A percentile compares a stretch with the other conserved stretches of the same genome.
Evolutionary conservation across 345 rosid species (phyloP).

Genomic region (Hibiscus mutabilis): DNA sequence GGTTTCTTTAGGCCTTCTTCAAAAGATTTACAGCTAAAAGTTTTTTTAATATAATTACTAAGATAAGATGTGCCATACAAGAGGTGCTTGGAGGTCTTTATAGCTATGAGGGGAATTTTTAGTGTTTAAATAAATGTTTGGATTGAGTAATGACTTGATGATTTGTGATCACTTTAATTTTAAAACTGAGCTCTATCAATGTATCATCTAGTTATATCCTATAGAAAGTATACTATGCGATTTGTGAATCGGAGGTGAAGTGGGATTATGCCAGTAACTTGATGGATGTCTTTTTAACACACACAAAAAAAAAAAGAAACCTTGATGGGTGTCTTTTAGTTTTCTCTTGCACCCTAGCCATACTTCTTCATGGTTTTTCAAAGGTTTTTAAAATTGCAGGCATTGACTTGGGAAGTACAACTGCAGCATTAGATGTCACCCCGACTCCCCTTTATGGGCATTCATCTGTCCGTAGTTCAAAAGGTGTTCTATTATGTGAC

Average conservation of each 20-base stretch:
- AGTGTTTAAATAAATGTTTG: not conserved
- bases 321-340: not conserved
- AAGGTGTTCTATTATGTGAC: conserved; percentile 44
- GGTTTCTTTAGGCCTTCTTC: not conserved
- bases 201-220: not conserved
- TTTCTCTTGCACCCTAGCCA: not conserved
- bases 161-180: not conserved
- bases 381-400: conserved; percentile 31
- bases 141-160: not conserved
- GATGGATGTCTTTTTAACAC: not conserved
- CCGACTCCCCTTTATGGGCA: conserved; percentile 24
- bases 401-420: conserved; percentile 38
- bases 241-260: not conserved
- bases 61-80: not conserved
- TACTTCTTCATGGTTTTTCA: not conserved
- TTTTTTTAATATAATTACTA: not conserved
- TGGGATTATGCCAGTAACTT: not conserved
- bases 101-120: too few species aligned
- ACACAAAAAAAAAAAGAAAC: too few species aligned
- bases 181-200: not conserved
- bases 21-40: not conserved
- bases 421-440: conserved; percentile 30
- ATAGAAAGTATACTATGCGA: not conserved
- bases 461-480: conserved; percentile 17
- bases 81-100: not conserved